phyloP scores from a whole-genome alignment of 2,329 filamentous ascomycete genomes.

The Trichophyton mentagrophytes region DNA sequence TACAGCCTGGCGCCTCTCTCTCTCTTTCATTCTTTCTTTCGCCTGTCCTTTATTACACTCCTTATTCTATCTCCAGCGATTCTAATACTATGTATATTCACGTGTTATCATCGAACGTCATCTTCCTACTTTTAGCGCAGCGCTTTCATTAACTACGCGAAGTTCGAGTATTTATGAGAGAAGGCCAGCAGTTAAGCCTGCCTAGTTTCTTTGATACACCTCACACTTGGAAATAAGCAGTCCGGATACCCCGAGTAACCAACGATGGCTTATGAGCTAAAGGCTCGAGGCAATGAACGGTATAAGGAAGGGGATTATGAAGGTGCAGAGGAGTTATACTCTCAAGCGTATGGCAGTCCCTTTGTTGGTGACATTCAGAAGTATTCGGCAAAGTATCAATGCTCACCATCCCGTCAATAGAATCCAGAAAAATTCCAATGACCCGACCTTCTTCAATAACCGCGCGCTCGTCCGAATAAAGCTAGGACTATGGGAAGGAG shows the following conservation, averaged over 20 bases:
- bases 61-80: background rate
- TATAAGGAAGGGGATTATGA: constrained; percentile 34
- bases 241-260: background rate
- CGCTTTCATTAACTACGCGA: background rate
- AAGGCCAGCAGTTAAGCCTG: background rate
- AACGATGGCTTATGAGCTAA: constrained; percentile 29
- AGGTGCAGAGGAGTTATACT: constrained; percentile 36
- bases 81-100: background rate
- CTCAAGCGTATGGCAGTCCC: constrained; percentile 29
- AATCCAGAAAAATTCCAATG: constrained; percentile 64
- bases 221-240: background rate
- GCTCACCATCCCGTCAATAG: constrained; percentile 28
- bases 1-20: background rate
- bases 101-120: background rate
- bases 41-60: background rate
- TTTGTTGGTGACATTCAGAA: constrained; percentile 1
- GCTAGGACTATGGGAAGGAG: constrained; percentile 58
- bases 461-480: constrained; percentile 71
- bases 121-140: background rate
- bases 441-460: constrained; percentile 76
- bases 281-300: constrained; percentile 34
- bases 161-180: background rate
- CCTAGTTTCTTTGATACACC: background rate
- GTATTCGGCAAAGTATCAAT: background rate
- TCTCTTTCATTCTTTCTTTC: background rate